These are phyloP conservation scores for Thyridium curvatum DNA, from an alignment of 2,329 filamentous ascomycete species.

Conservation along the genomic window DNA sequence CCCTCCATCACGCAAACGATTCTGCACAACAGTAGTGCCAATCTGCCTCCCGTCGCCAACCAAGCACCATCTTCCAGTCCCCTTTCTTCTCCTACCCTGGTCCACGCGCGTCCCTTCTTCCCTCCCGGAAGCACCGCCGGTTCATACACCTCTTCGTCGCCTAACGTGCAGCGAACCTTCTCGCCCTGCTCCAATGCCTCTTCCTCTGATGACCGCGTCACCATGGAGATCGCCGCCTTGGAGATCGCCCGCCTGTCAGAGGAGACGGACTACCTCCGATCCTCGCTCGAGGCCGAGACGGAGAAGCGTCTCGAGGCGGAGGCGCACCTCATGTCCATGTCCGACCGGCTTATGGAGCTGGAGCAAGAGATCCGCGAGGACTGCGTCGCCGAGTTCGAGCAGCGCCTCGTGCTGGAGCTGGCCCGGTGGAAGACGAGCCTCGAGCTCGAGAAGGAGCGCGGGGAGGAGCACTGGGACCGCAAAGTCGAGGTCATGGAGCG, in stretches of 20 bases:
- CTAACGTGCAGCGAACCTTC: slow-evolving; percentile 25
- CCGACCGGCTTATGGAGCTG: slow-evolving; percentile 58
- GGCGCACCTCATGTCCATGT: slow-evolving; percentile 62
- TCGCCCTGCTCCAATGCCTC: slow-evolving; percentile 30
- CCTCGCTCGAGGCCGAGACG: slow-evolving; percentile 64
- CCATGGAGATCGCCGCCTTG: slow-evolving; percentile 74
- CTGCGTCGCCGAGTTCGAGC: slow-evolving; percentile 80
- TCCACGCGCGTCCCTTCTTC: slow-evolving; percentile 32
- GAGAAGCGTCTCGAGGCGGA: slow-evolving; percentile 67
- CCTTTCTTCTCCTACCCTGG: slow-evolving; percentile 20
- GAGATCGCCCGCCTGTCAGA: slow-evolving; percentile 75
- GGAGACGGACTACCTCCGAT: slow-evolving; percentile 69
- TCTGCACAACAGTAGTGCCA: slow-evolving; percentile 25
- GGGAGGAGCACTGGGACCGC: slow-evolving; percentile 79
- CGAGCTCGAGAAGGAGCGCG: slow-evolving; percentile 71
- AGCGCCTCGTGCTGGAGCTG: slow-evolving; percentile 66
- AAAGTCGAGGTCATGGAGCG: slow-evolving; percentile 63
- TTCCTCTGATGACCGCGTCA: slow-evolving; percentile 50
- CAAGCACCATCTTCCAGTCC: slow-evolving; percentile 13
- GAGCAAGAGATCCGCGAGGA: slow-evolving; percentile 87
- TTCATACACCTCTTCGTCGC: slow-evolving; percentile 6
- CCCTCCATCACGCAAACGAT: slow-evolving; percentile 77
- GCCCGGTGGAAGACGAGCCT: slow-evolving; percentile 74
- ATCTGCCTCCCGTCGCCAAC: slow-evolving; percentile 10
- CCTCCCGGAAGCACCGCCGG: slow-evolving; percentile 24